A percentile compares a stretch with the other conserved stretches of the same genome.
Conservation (phyloP, 2,329 filamentous ascomycete genomes). For the Colletotrichum sp. region DNA sequence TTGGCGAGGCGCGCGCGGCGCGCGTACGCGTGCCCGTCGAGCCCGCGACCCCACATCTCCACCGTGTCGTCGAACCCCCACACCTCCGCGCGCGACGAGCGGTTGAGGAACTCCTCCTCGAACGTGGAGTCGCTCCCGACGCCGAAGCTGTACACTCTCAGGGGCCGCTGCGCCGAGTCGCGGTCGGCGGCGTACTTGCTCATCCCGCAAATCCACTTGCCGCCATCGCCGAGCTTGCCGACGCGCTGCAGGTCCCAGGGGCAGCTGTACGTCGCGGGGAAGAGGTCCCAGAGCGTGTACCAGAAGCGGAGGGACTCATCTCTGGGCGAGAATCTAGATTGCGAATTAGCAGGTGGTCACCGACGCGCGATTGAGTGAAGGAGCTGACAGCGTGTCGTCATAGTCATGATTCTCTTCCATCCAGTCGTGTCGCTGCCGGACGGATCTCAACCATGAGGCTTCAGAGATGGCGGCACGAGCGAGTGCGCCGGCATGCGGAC, state of each 20-base stretch:
- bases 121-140: conserved; percentile 37
- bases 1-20: background rate
- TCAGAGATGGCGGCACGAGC: background rate
- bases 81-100: conserved; percentile 32
- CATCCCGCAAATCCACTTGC: conserved; percentile 46
- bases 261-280: conserved; percentile 39
- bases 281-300: conserved; percentile 42
- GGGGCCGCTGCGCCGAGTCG: conserved; percentile 25
- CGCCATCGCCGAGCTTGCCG: conserved; percentile 39
- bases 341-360: fast-evolving
- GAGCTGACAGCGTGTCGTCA: background rate
- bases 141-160: conserved; percentile 41
- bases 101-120: conserved; percentile 29
- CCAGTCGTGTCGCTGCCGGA: background rate
- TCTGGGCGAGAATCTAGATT: background rate
- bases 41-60: conserved; percentile 26
- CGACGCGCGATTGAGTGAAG: background rate
- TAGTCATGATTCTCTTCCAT: background rate
- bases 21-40: background rate
- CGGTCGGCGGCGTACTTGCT: conserved; percentile 29
- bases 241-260: conserved; percentile 41
- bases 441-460: background rate
- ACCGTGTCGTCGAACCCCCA: conserved; percentile 42
- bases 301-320: conserved; percentile 19
- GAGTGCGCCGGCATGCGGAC: background rate